phyloP scores from a whole-genome alignment of 805 yeast species.

The Hanseniaspora mollemarum region DNA sequence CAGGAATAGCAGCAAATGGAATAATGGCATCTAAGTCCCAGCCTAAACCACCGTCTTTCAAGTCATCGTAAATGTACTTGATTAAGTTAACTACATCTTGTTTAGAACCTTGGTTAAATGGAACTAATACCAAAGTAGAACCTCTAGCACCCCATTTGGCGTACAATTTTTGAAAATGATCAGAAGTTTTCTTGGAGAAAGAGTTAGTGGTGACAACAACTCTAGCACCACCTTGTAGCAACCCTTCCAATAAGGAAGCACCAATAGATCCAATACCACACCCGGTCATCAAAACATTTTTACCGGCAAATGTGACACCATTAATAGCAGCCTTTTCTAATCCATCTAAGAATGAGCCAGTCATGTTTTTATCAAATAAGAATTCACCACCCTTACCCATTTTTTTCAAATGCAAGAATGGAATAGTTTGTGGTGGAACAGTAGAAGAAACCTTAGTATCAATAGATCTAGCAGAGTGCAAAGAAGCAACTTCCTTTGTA shows the following conservation, averaged over 20 bases:
- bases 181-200: constrained; percentile 87
- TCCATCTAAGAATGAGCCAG: constrained; percentile 74
- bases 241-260: constrained; percentile 90
- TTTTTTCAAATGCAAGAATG: constrained; percentile 85
- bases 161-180: constrained; percentile 87
- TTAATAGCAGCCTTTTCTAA: constrained; percentile 89
- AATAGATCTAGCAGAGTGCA: constrained; percentile 58
- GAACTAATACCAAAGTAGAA: constrained; percentile 86
- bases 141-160: constrained; percentile 88
- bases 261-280: constrained; percentile 99
- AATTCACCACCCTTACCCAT: constrained; percentile 62
- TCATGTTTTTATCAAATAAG: constrained; percentile 69
- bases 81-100: constrained; percentile 83
- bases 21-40: constrained; percentile 95
- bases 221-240: constrained; percentile 94
- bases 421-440: constrained; percentile 74
- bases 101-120: constrained; percentile 96
- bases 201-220: constrained; percentile 93
- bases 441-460: constrained; percentile 62
- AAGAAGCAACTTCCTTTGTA: constrained; percentile 76
- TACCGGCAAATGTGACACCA: constrained; percentile 81
- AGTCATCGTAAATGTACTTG: constrained; percentile 71
- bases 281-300: constrained; percentile 87
- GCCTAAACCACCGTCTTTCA: constrained; percentile 80
- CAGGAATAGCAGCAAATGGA: constrained; percentile 99